Conservation (phyloP, 2,329 filamentous ascomycete genomes). For the Neonectria faginata region DNA sequence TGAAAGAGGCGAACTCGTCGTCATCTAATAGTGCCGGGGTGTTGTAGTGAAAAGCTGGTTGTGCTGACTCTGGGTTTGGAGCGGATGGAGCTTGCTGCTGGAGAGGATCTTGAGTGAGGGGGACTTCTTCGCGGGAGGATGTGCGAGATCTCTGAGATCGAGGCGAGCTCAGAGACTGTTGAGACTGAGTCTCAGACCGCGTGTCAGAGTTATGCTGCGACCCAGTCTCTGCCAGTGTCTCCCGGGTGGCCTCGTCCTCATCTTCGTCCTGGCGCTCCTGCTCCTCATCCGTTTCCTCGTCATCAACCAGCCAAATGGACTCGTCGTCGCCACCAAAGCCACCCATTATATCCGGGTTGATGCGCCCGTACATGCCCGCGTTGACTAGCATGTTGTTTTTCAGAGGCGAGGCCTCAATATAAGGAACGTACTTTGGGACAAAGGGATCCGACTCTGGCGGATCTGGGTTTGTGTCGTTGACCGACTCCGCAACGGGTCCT, state of each 20-base stretch:
- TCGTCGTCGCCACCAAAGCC: conserved; percentile 49
- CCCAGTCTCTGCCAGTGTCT: conserved; percentile 1
- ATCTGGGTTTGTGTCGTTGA: conserved; percentile 13
- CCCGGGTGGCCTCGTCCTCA: conserved; percentile 26
- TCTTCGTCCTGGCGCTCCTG: not conserved
- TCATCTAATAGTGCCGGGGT: conserved; percentile 40
- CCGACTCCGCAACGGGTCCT: conserved; percentile 3
- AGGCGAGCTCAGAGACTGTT: conserved; percentile 10
- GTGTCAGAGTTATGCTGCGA: conserved; percentile 11
- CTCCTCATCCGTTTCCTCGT: conserved; percentile 42
- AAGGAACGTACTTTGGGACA: conserved; percentile 38
- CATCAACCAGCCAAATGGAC: conserved; percentile 48
- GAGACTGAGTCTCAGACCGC: conserved; percentile 22
- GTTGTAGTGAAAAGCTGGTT: conserved; percentile 34
- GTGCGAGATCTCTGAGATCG: conserved; percentile 5
- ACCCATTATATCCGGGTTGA: conserved; percentile 48
- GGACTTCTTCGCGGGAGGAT: conserved; percentile 3
- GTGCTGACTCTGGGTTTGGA: conserved; percentile 19
- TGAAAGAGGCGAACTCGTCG: conserved; percentile 31
- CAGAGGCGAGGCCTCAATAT: conserved; percentile 41
- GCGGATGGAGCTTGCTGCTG: conserved; percentile 30
- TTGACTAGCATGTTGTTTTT: conserved; percentile 46
- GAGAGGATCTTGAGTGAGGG: conserved; percentile 35
- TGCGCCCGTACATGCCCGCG: conserved; percentile 45
- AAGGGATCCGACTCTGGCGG: conserved; percentile 25